Base-by-base conservation (phyloP, 208 protist genomes). In the Leishmania tropica region DNA sequence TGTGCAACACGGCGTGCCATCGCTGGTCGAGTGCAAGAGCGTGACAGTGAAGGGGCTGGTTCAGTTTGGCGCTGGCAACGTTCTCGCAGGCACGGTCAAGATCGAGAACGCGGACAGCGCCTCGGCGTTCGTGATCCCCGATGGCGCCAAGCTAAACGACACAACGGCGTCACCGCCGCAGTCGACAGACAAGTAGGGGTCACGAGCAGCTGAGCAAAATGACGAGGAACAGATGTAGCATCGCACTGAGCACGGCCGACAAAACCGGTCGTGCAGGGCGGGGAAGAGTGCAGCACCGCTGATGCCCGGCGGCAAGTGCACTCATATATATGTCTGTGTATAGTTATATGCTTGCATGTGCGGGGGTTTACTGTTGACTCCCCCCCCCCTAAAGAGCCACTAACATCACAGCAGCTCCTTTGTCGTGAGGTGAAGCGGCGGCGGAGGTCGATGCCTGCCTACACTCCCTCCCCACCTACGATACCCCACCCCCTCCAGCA, bases 1-100 rank as follows among this genome's bases (percentile, higher is more conserved):
- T 3, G 77, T 96, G 35, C 79, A 81, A 37, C 28, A 75, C 24
- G 91, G 89, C 31, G 91, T 98, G 56, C 94, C 94, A 37, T 96
- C 93, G 28, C 76, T 98, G 81, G 76, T 89, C 51, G 62, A 87
- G 7, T 98, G 94, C 82, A 81, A 56, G 7, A 83, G 84, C 58
- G 85, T 98, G 40, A 88, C 79, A 28, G 76, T 98, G 35, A 87
- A 87, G 68, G 95, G 93, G 0, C 70, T 51, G 2, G 92, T 97
- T 70, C 76, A 85, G 83, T 97, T 98, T 70, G 85, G 79, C 40
- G 64, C 73, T 15, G 77, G 76, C 72, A 89, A 93, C 51, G 85
- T 94, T 37, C 68, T 96, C 67, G 92, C 89, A 72, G 94, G 93
- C 17, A 79, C 89, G 3, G 94, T 96, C 35, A 75, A 10, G 35